Evolutionary conservation across 2,329 filamentous ascomycete genomes (phyloP).

Genomic region (Monosporascus ibericus): DNA sequence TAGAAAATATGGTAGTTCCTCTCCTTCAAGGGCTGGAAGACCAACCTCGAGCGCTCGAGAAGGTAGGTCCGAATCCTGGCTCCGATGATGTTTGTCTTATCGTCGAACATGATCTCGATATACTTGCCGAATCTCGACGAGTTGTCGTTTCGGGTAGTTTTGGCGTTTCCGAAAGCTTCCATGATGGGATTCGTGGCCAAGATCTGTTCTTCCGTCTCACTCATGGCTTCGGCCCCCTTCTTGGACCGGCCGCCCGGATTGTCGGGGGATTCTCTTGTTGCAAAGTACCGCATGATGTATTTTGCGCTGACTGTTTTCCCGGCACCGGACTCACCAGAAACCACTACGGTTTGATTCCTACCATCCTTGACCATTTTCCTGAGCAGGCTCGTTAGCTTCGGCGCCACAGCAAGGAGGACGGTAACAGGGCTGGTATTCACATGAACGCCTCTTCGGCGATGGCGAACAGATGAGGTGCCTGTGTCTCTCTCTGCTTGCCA

Average conservation of each 20-base stretch:
- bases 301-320: constrained; percentile 99
- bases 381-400: constrained; percentile 28
- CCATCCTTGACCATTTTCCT: constrained; percentile 95
- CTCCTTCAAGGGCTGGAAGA: constrained; percentile 96
- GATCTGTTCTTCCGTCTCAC: constrained; percentile 97
- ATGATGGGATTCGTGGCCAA: constrained; percentile 98
- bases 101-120: constrained; percentile 99
- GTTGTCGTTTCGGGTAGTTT: constrained; percentile 99
- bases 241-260: constrained; percentile 73
- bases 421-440: constrained; percentile 44
- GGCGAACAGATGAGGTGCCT: constrained; percentile 95
- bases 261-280: constrained; percentile 89
- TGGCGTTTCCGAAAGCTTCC: constrained; percentile 99
- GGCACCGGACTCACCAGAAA: constrained; percentile 98
- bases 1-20: constrained; percentile 99
- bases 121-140: constrained; percentile 99
- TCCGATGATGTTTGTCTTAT: constrained; percentile 90
- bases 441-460: constrained; percentile 98
- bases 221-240: constrained; percentile 75
- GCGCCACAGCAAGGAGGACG: neutral
- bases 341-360: constrained; percentile 96
- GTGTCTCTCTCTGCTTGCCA: constrained; percentile 90
- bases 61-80: constrained; percentile 96
- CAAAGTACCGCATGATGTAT: constrained; percentile 99
- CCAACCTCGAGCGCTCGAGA: constrained; percentile 87